These are phyloP conservation scores for Marchantia polymorpha DNA, from an alignment of 225 moss, liverwort and hornwort species.

Conservation along the genomic window DNA sequence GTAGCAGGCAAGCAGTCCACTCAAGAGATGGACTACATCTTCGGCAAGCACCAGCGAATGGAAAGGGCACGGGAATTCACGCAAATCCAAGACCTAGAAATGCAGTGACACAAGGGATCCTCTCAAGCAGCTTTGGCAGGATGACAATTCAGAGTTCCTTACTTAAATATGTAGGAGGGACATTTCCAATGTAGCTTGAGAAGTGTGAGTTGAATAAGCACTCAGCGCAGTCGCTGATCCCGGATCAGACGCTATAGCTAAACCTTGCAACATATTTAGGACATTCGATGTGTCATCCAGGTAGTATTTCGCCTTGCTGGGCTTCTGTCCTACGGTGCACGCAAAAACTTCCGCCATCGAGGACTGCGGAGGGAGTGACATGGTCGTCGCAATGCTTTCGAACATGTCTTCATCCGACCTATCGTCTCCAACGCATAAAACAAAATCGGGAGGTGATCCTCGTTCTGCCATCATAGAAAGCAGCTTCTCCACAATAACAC, in stretches of 20 bases:
- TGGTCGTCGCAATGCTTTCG: constrained; percentile 59
- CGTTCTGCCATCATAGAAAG: constrained; percentile 70
- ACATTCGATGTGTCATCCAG: constrained; percentile 85
- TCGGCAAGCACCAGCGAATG: neutral
- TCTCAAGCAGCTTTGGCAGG: neutral
- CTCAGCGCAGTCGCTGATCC: constrained; percentile 56
- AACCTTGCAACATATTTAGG: constrained; percentile 70
- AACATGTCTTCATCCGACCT: constrained; percentile 95
- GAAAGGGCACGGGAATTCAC: neutral
- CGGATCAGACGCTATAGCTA: constrained; percentile 70
- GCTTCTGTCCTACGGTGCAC: constrained; percentile 91
- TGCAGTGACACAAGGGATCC: neutral
- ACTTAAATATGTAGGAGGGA: constrained; percentile 84
- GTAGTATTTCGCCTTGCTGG: constrained; percentile 89
- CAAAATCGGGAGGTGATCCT: constrained; percentile 68
- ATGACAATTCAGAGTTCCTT: constrained; percentile 8
- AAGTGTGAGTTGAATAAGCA: constrained; percentile 45
- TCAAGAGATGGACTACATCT: neutral
- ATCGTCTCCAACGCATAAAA: constrained; percentile 83
- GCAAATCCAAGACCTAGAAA: neutral
- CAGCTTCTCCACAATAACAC: constrained; percentile 76
- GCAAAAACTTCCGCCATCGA: constrained; percentile 79
- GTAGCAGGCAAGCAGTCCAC: neutral
- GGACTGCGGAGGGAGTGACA: constrained; percentile 47
- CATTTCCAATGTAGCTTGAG: constrained; percentile 55